These are phyloP conservation scores for Neonectria neomacrospora DNA, from an alignment of 2,329 filamentous ascomycete genomes.

Conservation along the genomic window DNA sequence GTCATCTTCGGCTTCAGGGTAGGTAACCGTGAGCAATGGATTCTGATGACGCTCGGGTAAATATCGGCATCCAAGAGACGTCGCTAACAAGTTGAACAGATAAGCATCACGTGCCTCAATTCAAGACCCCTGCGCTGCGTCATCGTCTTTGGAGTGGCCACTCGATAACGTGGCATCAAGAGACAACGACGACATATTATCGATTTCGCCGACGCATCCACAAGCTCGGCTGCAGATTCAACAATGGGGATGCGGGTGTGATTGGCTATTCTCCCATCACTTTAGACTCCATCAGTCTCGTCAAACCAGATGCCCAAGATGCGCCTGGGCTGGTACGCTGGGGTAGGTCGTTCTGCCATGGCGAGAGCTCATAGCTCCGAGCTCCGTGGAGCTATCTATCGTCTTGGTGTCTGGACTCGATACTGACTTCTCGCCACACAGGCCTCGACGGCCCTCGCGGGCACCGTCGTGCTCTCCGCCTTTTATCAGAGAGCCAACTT, in stretches of 20 bases:
- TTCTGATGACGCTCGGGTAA: constrained; percentile 30
- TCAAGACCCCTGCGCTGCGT: constrained; percentile 39
- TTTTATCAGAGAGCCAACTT: constrained; percentile 97
- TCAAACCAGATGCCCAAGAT: constrained; percentile 56
- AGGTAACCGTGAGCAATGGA: constrained; percentile 15
- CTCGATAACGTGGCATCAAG: constrained; percentile 48
- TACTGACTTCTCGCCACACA: constrained; percentile 50
- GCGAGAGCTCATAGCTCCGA: constrained; percentile 24
- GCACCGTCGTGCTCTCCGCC: constrained; percentile 85
- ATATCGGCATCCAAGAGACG: constrained; percentile 15
- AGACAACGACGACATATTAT: constrained; percentile 26
- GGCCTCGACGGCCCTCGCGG: constrained; percentile 86
- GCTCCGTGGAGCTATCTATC: constrained; percentile 42
- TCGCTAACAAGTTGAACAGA: constrained; percentile 9
- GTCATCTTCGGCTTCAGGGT: constrained; percentile 33
- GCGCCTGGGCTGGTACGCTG: constrained; percentile 70
- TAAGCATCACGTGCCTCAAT: constrained; percentile 38
- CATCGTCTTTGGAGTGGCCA: constrained; percentile 39
- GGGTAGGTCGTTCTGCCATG: constrained; percentile 57
- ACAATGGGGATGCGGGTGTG: constrained; percentile 41
- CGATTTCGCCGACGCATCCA: constrained; percentile 27
- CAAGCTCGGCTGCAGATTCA: constrained; percentile 27
- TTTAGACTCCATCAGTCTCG: constrained; percentile 26
- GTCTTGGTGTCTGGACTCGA: constrained; percentile 27
- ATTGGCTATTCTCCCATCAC: constrained; percentile 28